Evolutionary conservation across 192 early-diverging fungal species (phyloP).

Genomic region (Podila minutissima): DNA sequence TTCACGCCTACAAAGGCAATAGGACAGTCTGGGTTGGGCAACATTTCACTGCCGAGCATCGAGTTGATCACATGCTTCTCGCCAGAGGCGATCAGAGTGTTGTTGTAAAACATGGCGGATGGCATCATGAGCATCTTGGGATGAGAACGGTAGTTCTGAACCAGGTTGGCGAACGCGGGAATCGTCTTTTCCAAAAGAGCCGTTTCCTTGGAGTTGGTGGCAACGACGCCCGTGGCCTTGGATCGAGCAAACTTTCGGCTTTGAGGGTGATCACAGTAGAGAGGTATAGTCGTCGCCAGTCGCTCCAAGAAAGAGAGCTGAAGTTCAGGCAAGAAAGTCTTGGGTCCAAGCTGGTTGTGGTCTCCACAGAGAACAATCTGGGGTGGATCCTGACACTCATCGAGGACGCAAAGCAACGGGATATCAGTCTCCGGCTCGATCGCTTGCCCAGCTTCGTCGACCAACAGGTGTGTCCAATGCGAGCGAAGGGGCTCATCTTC

Average conservation of each 20-base stretch:
- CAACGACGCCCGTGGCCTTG: slow-evolving; percentile 2
- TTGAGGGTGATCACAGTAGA: slow-evolving; percentile 58
- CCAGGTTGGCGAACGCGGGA: slow-evolving; percentile 54
- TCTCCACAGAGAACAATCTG: slow-evolving; percentile 66
- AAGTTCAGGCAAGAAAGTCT: slow-evolving; percentile 48
- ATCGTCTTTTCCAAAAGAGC: slow-evolving; percentile 34
- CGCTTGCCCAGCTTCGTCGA: slow-evolving; percentile 69
- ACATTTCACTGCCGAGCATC: slow-evolving; percentile 39
- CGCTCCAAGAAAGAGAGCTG: slow-evolving; percentile 60
- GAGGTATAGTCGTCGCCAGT: slow-evolving; percentile 42
- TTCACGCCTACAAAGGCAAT: slow-evolving; percentile 59
- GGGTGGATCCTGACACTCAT: slow-evolving; percentile 31
- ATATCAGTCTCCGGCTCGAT: slow-evolving; percentile 62
- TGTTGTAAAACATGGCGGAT: slow-evolving; percentile 59
- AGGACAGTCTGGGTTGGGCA: slow-evolving; percentile 60
- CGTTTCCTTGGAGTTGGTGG: slow-evolving; percentile 20
- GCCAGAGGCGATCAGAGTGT: slow-evolving; percentile 53
- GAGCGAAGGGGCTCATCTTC: slow-evolving; percentile 26
- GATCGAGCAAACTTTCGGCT: slow-evolving; percentile 25
- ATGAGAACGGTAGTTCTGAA: slow-evolving; percentile 62
- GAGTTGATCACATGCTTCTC: slow-evolving; percentile 31
- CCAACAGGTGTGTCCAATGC: slow-evolving; percentile 58
- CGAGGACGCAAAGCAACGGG: slow-evolving; percentile 53
- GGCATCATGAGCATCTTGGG: slow-evolving; percentile 62
- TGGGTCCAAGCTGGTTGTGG: slow-evolving; percentile 61